Base-by-base conservation (phyloP, 768 basidiomycete genomes). In the Lentinus tigrinus region DNA sequence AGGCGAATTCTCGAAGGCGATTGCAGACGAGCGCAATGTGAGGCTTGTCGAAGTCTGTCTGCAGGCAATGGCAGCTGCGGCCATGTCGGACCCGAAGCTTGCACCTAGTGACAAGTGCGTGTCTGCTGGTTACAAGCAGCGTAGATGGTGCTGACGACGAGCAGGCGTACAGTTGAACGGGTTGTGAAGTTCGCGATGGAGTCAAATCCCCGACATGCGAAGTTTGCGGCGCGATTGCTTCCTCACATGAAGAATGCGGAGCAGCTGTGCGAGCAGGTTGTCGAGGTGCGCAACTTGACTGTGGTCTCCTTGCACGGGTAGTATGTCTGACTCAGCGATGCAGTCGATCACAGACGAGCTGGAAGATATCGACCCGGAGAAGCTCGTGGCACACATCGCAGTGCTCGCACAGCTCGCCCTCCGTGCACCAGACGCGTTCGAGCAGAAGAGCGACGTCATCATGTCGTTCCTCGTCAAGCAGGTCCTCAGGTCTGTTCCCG, bases 141-240 rank as follows among this genome's bases (percentile, higher is more conserved):
- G 17, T n/a, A 26, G 31, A 24, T 10, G 34, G 21, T 44, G 38
- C 54, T 46, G 46, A 57, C 40, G 17, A 11, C 14, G n/a, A 27
- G 54, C 58, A 93, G 91, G 68, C 82, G 86, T 36, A 85, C 85
- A 0, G 71, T 84, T 11, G 90, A 94, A 26, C 79, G 86, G 16
- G 76, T 90, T 13, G 74, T 73, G 51, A 81, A 82, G 40, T 81
- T 84, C 62, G 88, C 82, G 0, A 65, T 85, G 28, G 83, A 83
- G 24, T 78, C 82, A 4, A 81, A 88, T 52, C 74, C 77, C 24
- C 79, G 82, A 21, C 84, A 88, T 60, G 89, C 93, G 19, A 98
- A 98, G 70, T 95, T 92, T 70, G 90, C 93, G 1, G 85, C 91
- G 2, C 82, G 94, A 21, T 76, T 91, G 34, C 67, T 96, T 21